Percentiles rank a stretch among this genome's conserved stretches.
Evolutionary conservation across 441 rosid genomes (phyloP).

Genomic region (Erodium trifolium): DNA sequence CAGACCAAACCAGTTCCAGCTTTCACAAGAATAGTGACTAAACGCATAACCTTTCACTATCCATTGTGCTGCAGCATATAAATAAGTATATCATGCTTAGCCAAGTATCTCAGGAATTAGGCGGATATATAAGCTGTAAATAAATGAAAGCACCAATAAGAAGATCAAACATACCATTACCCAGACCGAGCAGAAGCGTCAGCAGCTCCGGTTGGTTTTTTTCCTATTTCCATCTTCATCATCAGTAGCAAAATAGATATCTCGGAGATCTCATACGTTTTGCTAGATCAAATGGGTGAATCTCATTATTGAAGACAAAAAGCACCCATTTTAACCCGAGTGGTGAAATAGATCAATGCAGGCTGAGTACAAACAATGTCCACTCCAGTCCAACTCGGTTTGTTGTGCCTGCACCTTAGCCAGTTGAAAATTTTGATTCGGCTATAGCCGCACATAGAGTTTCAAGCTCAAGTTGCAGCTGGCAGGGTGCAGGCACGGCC

Average conservation of each 20-base stretch:
- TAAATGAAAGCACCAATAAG: no score
- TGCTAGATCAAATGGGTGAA: conserved; percentile 22
- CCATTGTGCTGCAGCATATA: no score
- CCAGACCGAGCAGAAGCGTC: conserved; percentile 9
- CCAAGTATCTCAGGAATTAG: no score
- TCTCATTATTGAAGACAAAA: conserved; percentile 10
- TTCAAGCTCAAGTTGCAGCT: conserved; percentile 28
- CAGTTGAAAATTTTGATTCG: conserved; percentile 20
- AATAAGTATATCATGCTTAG: no score
- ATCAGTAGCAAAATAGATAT: conserved; percentile 17
- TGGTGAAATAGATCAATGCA: conserved; percentile 21
- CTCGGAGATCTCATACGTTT: conserved; percentile 16
- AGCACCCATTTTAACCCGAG: conserved; percentile 36
- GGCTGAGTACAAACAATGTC: conserved; percentile 4
- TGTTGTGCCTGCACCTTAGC: conserved; percentile 62
- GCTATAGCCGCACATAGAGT: conserved; percentile 18
- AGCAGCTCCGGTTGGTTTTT: conserved; percentile 13
- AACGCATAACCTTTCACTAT: no score
- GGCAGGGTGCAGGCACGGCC: conserved; percentile 90
- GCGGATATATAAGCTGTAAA: no score
- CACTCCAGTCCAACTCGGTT: conserved; percentile 36
- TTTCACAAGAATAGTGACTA: no score
- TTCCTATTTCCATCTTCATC: conserved; percentile 14
- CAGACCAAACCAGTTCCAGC: no score
- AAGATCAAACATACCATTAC: conserved; percentile 19